Percentiles rank a stretch among this genome's conserved stretches.
Evolutionary conservation across 2,329 filamentous ascomycete genomes (phyloP).

Genomic region (Claviceps spartinae): DNA sequence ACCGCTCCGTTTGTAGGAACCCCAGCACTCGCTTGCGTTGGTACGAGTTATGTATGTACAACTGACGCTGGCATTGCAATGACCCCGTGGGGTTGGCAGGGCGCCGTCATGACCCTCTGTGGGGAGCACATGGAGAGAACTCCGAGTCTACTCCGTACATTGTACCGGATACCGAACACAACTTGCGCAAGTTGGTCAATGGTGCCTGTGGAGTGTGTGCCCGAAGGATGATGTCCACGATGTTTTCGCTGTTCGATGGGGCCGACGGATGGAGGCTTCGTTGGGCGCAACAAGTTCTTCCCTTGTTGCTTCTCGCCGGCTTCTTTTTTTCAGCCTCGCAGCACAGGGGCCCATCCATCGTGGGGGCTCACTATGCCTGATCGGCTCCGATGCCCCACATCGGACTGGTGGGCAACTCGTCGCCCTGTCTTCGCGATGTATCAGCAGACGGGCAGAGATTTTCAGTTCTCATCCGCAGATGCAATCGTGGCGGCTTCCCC

Average conservation of each 20-base stretch:
- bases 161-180: too few relatives aligned
- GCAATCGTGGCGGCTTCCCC: not conserved
- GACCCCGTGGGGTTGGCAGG: not conserved
- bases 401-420: slow-evolving; percentile 3
- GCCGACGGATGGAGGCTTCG: slow-evolving; percentile 14
- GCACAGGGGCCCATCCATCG: not conserved
- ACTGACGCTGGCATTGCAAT: too few relatives aligned
- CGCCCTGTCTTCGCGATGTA: slow-evolving; percentile 6
- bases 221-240: not conserved
- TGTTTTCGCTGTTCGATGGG: slow-evolving; percentile 7
- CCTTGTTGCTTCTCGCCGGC: slow-evolving; percentile 8
- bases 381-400: slow-evolving; percentile 4
- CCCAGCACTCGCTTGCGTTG: slow-evolving; percentile 3
- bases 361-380: slow-evolving; percentile 6
- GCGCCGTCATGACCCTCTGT: slow-evolving; percentile 1
- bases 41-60: not conserved
- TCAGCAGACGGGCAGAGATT: slow-evolving; percentile 13
- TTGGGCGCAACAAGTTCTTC: slow-evolving; percentile 10
- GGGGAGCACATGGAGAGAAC: too few relatives aligned
- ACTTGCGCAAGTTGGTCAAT: too few relatives aligned
- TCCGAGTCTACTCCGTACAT: too few relatives aligned
- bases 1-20: slow-evolving; percentile 16
- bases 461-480: slow-evolving; percentile 2
- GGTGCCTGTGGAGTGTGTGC: too few relatives aligned
- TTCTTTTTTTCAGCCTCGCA: slow-evolving; percentile 4